Evolutionary conservation across 1,139 yeast genomes (phyloP).

Genomic region (Ashbya aceris): DNA sequence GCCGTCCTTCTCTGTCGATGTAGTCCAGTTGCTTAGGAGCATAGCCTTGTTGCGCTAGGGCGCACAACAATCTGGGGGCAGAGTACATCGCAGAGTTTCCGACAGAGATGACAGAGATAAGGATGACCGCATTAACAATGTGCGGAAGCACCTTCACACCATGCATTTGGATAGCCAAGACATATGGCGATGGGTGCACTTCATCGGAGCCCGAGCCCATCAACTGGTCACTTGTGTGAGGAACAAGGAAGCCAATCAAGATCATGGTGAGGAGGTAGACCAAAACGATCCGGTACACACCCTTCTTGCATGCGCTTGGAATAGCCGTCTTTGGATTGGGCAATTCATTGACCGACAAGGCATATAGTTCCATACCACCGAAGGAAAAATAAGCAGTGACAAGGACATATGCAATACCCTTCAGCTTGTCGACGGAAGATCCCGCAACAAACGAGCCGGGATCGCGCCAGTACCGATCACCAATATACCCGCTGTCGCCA

Average conservation of each 20-base stretch:
- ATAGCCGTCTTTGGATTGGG: slow-evolving; percentile 62
- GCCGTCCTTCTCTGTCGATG: slow-evolving; percentile 55
- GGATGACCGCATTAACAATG: slow-evolving; percentile 64
- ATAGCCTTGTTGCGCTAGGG: slow-evolving; percentile 72
- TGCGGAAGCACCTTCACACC: slow-evolving; percentile 62
- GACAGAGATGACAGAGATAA: slow-evolving; percentile 57
- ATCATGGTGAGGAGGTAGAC: slow-evolving; percentile 53
- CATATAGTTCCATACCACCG: slow-evolving; percentile 75
- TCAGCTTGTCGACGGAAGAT: slow-evolving; percentile 33
- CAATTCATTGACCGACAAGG: slow-evolving; percentile 83
- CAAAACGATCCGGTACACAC: slow-evolving; percentile 59
- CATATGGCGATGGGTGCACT: slow-evolving; percentile 60
- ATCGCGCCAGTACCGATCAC: slow-evolving; percentile 49
- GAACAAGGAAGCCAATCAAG: slow-evolving; percentile 58
- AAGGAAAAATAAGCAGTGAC: slow-evolving; percentile 80
- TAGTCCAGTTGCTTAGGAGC: slow-evolving; percentile 51
- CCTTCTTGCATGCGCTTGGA: slow-evolving; percentile 65
- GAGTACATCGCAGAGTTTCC: slow-evolving; percentile 76
- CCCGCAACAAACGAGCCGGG: slow-evolving; percentile 44
- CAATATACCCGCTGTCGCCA: slow-evolving; percentile 50
- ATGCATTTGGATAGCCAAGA: slow-evolving; percentile 62
- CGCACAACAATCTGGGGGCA: slow-evolving; percentile 72
- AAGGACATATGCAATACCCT: slow-evolving; percentile 74
- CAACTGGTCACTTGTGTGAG: slow-evolving; percentile 40
- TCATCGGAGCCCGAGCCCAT: slow-evolving; percentile 37